A percentile compares a stretch with the other conserved stretches of the same genome.
Evolutionary conservation across 495 filamentous ascomycete genomes (phyloP).

Genomic region (Penicillium pancosmium): DNA sequence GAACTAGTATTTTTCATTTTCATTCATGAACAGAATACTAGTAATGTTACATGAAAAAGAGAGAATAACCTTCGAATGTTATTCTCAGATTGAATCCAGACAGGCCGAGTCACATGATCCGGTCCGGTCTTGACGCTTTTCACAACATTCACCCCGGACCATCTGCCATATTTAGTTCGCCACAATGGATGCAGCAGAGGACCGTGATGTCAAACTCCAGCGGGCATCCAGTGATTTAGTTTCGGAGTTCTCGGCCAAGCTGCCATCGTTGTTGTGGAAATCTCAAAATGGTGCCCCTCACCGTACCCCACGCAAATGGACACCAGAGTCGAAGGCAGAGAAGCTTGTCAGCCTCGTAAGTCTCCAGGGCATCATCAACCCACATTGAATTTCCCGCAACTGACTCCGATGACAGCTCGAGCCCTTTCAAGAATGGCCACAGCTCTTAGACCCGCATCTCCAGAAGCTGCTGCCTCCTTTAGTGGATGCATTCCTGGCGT

Average conservation of each 20-base stretch:
- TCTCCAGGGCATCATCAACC: background rate
- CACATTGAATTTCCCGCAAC: background rate
- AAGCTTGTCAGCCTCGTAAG: constrained; percentile 49
- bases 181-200: constrained; percentile 56
- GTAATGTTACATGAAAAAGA: too few relatives aligned
- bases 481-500: constrained; percentile 72
- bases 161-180: background rate
- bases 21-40: too few relatives aligned
- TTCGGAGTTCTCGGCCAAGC: constrained; percentile 58
- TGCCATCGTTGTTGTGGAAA: constrained; percentile 55
- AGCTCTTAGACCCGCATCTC: constrained; percentile 90
- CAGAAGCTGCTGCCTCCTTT: constrained; percentile 71
- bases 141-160: constrained; percentile 14
- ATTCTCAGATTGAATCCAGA: too few relatives aligned
- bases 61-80: too few relatives aligned
- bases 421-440: constrained; percentile 93
- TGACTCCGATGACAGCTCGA: constrained; percentile 63
- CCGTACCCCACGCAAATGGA: constrained; percentile 46
- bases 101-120: constrained; percentile 24
- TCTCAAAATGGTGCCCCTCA: constrained; percentile 26
- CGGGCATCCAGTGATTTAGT: constrained; percentile 69
- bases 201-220: constrained; percentile 73
- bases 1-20: too few relatives aligned
- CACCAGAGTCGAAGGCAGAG: constrained; percentile 41
- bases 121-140: constrained; percentile 32